A percentile compares a stretch with the other conserved stretches of the same genome.
These are phyloP conservation scores for Afroboletus lepidellus DNA, from an alignment of 1,284 basidiomycete species.

Conservation along the genomic window DNA sequence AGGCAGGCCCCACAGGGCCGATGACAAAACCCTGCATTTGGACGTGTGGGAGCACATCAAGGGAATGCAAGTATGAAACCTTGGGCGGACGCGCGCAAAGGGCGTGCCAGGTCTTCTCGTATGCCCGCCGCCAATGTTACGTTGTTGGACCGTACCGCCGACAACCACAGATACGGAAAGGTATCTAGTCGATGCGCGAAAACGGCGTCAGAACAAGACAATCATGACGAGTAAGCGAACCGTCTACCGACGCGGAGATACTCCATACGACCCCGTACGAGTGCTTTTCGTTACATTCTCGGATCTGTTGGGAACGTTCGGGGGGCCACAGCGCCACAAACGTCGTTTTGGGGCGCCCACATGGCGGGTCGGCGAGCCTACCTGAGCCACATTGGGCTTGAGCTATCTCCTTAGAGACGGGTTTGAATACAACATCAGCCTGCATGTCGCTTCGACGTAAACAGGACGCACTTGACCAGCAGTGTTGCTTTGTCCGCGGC, in stretches of 20 bases:
- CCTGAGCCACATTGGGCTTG: conserved; percentile 1
- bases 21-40: conserved; percentile 24
- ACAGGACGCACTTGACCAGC: conserved; percentile 12
- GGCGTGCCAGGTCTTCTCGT: conserved; percentile 26
- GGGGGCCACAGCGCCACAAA: conserved; percentile 13
- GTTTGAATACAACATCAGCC: conserved; percentile 6
- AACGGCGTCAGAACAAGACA: conserved; percentile 14
- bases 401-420: background rate
- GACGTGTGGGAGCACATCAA: conserved; percentile 13
- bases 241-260: conserved; percentile 4
- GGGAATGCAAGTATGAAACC: conserved; percentile 13
- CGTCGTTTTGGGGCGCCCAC: conserved; percentile 28
- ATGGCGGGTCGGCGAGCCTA: conserved; percentile 17
- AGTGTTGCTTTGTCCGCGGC: background rate
- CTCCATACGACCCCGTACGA: background rate
- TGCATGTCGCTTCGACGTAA: conserved; percentile 21
- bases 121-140: conserved; percentile 17
- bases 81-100: conserved; percentile 27
- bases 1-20: conserved; percentile 16
- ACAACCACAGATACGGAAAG: conserved; percentile 17
- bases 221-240: conserved; percentile 4
- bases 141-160: conserved; percentile 9
- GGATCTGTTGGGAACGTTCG: conserved; percentile 25
- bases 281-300: conserved; percentile 4
- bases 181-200: background rate